Conservation (phyloP, 1,284 basidiomycete species). For the Kalmanozyma brasiliensis region DNA sequence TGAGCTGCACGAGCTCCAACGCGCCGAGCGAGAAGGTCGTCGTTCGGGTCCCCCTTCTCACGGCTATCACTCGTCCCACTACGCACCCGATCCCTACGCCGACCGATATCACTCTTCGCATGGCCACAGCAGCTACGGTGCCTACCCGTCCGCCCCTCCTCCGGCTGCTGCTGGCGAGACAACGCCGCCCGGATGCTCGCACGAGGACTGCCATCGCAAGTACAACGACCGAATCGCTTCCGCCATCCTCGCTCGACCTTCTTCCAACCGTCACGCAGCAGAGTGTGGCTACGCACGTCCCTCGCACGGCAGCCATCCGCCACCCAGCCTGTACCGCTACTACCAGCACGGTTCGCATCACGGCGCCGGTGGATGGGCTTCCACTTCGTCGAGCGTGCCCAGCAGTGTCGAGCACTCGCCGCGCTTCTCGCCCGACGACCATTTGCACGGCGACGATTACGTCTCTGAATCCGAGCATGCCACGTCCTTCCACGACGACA, state of each 20-base stretch:
- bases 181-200: constrained; percentile 56
- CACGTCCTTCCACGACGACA: constrained; percentile 35
- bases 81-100: constrained; percentile 37
- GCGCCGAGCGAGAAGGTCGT: constrained; percentile 55
- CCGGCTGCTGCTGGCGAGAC: constrained; percentile 15
- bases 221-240: constrained; percentile 60
- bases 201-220: constrained; percentile 61
- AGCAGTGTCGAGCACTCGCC: constrained; percentile 63
- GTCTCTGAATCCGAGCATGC: constrained; percentile 55
- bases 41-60: constrained; percentile 24
- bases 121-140: constrained; percentile 19
- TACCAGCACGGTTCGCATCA: constrained; percentile 45
- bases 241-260: constrained; percentile 38
- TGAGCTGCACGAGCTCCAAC: constrained; percentile 62
- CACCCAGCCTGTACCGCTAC: constrained; percentile 50
- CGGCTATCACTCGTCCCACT: constrained; percentile 23
- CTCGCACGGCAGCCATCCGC: constrained; percentile 41
- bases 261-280: constrained; percentile 28
- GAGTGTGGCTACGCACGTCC: constrained; percentile 36
- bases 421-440: constrained; percentile 60
- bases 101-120: constrained; percentile 34
- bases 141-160: constrained; percentile 16
- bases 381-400: constrained; percentile 61
- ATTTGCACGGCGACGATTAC: constrained; percentile 57
- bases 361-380: constrained; percentile 44